phyloP scores from a whole-genome alignment of 352 stramenopile genomes.

The Peronosclerospora sorghi region DNA sequence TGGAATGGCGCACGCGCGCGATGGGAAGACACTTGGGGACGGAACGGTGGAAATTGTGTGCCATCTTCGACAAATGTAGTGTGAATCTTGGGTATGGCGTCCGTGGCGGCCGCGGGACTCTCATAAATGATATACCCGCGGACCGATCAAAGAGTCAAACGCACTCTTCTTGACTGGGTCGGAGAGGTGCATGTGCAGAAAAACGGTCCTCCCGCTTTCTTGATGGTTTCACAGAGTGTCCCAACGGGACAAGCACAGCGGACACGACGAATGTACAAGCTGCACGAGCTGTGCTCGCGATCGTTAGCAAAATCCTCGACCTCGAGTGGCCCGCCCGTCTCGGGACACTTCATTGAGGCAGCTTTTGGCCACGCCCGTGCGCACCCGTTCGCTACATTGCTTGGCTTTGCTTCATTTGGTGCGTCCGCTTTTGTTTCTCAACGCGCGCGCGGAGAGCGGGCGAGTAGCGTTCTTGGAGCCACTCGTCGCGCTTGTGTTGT shows the following conservation, averaged over 20 bases:
- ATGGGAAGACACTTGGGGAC: constrained; percentile 72
- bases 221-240: constrained; percentile 65
- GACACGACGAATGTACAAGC: constrained; percentile 73
- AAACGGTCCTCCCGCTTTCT: constrained; percentile 73
- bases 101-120: constrained; percentile 43
- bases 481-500: constrained; percentile 74
- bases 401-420: constrained; percentile 69
- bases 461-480: constrained; percentile 80
- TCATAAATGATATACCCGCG: constrained; percentile 82
- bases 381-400: constrained; percentile 55
- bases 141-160: constrained; percentile 79
- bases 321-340: constrained; percentile 9
- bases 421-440: constrained; percentile 48
- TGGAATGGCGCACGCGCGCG: constrained; percentile 64
- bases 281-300: constrained; percentile 57
- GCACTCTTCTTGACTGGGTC: constrained; percentile 81
- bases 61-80: constrained; percentile 78
- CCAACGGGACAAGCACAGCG: constrained; percentile 62
- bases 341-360: constrained; percentile 52
- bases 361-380: constrained; percentile 36
- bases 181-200: constrained; percentile 66
- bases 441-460: constrained; percentile 58
- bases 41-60: constrained; percentile 63
- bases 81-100: constrained; percentile 76
- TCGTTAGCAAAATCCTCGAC: constrained; percentile 63